These are phyloP conservation scores for Cryphonectria naterciae DNA, from an alignment of 2,329 filamentous ascomycete species.

Conservation along the genomic window DNA sequence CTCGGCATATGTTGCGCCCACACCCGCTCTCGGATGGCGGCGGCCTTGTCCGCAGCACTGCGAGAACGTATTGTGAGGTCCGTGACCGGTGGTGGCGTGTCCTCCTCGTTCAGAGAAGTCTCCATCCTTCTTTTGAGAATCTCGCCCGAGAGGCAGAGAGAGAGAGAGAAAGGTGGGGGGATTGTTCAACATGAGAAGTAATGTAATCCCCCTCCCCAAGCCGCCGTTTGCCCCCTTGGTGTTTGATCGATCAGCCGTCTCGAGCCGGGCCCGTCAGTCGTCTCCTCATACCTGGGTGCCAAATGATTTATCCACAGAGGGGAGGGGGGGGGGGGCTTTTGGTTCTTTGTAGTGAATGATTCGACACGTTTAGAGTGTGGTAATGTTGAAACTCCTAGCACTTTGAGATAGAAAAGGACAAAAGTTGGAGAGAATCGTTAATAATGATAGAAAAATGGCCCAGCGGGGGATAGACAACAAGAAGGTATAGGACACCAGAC, in stretches of 20 bases:
- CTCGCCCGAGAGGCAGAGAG: background rate
- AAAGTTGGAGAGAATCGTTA: too few relatives aligned
- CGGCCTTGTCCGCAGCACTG: background rate
- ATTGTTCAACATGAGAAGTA: too few relatives aligned
- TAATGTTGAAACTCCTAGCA: background rate
- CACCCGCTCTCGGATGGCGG: background rate
- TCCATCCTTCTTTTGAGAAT: background rate
- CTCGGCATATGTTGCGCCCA: conserved; percentile 24
- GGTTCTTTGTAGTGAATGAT: too few relatives aligned
- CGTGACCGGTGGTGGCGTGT: background rate
- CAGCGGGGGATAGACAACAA: background rate
- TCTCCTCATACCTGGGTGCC: background rate
- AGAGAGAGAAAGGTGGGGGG: too few relatives aligned
- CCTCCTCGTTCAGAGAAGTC: background rate
- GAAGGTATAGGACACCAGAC: background rate
- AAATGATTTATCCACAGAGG: background rate
- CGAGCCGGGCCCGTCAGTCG: background rate
- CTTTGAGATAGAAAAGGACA: background rate
- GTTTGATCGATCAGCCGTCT: background rate
- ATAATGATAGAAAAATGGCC: too few relatives aligned
- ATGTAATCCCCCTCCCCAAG: too few relatives aligned
- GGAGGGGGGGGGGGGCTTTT: too few relatives aligned
- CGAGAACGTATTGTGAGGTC: background rate
- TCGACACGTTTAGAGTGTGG: too few relatives aligned
- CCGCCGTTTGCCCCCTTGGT: background rate